Base-by-base conservation (phyloP, 2,329 filamentous ascomycete species). In the Stachybotrys echinatus region DNA sequence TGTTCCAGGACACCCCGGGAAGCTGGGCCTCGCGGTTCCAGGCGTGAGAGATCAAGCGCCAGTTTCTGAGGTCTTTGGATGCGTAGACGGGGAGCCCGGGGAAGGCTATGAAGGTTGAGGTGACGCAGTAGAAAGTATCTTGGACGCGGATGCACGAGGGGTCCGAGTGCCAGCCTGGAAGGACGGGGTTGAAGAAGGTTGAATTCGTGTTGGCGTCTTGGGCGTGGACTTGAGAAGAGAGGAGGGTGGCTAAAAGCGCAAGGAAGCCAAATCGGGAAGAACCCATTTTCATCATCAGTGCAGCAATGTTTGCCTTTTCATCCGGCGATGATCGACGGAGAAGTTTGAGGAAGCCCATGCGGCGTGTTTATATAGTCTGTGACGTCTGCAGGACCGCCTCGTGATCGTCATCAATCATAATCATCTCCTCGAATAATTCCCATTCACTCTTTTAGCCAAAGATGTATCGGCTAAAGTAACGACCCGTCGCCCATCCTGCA, bases 81-180 rank as follows among this genome's bases (percentile, higher is more conserved):
- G 74, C 73, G 58, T 79, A 72, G 38, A 80, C 69, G 1, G 76
- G 75, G 5, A 79, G 61, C 2, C 75, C 75, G 0, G 76, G 76
- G 55, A 78, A 79, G 6, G 68, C 64, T 47, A 74, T 71, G 55
- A 79, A 80, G 12, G 72, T 76, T 2, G 75, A 78, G 0, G 72
- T 73, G 3, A 69, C 72, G 56, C 73, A 76, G 60, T 74, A 77
- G 58, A 76, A 77, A 10, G 69, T 76, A 23, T 69, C 65, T 48
- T 72, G 55, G 20, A 74, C 60, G 48, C 67, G 65, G 22, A 69
- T 63, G 47, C 71, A 73, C 20, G 65, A 70, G 2, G 74, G 74
- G 56, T 77, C 74, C 0, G 74, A 69, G 55, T 76, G 69, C 60
- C 70, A 76, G 8, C 75, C 74, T 17, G 74, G 71, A 5, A 77